Conservation (phyloP, 1,284 basidiomycete genomes). For the Clitocybe nebularis region DNA sequence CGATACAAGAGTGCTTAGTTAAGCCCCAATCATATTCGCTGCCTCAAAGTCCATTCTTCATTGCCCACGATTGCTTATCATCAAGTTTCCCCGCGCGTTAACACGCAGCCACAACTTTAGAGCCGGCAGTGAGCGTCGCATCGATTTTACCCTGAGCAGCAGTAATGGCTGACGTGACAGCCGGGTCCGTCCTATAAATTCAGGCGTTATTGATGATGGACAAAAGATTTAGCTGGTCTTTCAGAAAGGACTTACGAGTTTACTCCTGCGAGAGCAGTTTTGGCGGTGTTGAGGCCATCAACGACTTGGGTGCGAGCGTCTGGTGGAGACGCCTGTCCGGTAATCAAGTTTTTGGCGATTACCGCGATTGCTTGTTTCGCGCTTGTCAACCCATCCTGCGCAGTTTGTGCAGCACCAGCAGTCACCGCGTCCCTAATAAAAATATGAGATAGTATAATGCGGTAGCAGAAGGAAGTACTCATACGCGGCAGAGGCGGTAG, state of each 20-base stretch:
- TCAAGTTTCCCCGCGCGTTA: too few species aligned
- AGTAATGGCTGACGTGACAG: slow-evolving; percentile 16
- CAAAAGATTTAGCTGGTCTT: background rate
- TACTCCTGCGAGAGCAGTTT: slow-evolving; percentile 17
- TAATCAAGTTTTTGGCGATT: slow-evolving; percentile 18
- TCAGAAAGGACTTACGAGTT: slow-evolving; percentile 16
- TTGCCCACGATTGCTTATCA: too few species aligned
- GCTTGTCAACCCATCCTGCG: slow-evolving; percentile 14
- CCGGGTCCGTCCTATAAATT: slow-evolving; percentile 18
- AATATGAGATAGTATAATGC: background rate
- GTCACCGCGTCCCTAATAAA: slow-evolving; percentile 15
- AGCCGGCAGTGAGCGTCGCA: slow-evolving; percentile 20
- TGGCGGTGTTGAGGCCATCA: slow-evolving; percentile 18
- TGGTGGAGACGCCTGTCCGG: slow-evolving; percentile 13
- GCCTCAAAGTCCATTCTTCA: too few species aligned
- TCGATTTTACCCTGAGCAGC: slow-evolving; percentile 18
- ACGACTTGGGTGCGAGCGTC: slow-evolving; percentile 15
- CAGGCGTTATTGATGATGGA: background rate
- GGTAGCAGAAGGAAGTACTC: background rate
- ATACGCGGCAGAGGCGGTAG: slow-evolving; percentile 8
- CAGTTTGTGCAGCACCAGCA: slow-evolving; percentile 14
- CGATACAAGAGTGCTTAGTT: too few species aligned
- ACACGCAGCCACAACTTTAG: slow-evolving; percentile 19
- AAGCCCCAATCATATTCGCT: too few species aligned
- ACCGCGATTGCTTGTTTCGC: slow-evolving; percentile 17